Evolutionary conservation across 768 basidiomycete species (phyloP).

Genomic region (Lactarius hatsudake): DNA sequence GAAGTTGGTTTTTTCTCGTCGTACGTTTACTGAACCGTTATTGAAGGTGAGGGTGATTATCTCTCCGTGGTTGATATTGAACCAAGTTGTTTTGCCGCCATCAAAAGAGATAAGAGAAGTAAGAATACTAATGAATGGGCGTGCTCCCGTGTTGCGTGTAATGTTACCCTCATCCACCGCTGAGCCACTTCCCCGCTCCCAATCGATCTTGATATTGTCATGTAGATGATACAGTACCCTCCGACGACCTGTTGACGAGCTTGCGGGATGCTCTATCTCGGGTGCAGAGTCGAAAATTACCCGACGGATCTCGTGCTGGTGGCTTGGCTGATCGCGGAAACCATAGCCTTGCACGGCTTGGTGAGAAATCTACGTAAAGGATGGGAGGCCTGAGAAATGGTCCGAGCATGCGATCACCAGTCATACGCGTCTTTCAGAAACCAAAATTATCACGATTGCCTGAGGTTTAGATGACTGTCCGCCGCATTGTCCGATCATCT

Average conservation of each 20-base stretch:
- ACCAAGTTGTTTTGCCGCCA: constrained; percentile 58
- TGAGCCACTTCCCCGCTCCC: not conserved
- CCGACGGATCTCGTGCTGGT: too few relatives aligned
- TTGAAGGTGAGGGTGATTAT: constrained; percentile 47
- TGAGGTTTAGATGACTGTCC: not conserved
- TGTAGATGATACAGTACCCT: not conserved
- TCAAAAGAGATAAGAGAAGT: constrained; percentile 31
- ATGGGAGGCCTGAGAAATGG: not conserved
- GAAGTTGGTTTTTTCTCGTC: constrained; percentile 20
- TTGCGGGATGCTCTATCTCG: too few relatives aligned
- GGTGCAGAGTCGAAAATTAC: too few relatives aligned
- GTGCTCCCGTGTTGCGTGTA: not conserved
- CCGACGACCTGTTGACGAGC: not conserved
- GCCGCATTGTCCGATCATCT: not conserved
- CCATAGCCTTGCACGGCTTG: not conserved
- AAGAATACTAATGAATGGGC: constrained; percentile 10
- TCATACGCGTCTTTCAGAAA: not conserved
- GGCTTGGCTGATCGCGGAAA: not conserved
- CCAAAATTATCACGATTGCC: not conserved
- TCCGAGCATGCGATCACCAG: not conserved
- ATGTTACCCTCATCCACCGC: not conserved
- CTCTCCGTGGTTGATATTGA: constrained; percentile 70
- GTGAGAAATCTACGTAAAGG: not conserved
- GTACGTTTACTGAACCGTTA: constrained; percentile 14
- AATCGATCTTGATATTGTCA: not conserved